phyloP scores from a whole-genome alignment of 108 stramenopile species.

The Chaetoceros tenuissimus region DNA sequence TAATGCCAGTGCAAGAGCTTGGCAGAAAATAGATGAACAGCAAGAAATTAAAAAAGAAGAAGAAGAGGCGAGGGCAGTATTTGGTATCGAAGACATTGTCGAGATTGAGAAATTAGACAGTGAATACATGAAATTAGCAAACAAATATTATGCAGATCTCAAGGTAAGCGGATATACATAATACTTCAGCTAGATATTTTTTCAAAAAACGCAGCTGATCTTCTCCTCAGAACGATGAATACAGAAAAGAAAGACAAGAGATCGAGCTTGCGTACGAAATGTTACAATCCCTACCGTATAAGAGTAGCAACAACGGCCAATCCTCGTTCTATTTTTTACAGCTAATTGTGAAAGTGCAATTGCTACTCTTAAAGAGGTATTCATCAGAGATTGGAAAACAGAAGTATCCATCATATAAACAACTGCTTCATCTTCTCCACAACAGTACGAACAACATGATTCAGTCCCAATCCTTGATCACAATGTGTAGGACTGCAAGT shows the following conservation, averaged over 20 bases:
- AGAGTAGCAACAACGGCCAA: no score
- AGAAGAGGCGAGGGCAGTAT: no score
- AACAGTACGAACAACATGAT: neutral
- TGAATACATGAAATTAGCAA: neutral
- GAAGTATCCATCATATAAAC: conserved; percentile 67
- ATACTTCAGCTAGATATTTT: neutral
- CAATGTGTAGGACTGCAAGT: conserved; percentile 29
- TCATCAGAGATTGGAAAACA: conserved; percentile 42
- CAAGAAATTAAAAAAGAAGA: no score
- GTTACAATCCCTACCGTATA: no score
- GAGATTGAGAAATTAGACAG: neutral
- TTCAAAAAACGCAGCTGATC: neutral
- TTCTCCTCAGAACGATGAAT: neutral
- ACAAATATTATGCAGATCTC: neutral
- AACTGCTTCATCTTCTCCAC: conserved; percentile 33
- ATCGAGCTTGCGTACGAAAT: no score
- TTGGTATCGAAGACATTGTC: neutral
- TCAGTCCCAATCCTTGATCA: conserved; percentile 10
- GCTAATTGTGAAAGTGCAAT: conserved; percentile 51
- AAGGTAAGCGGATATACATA: neutral
- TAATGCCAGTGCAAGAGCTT: conserved; percentile 47
- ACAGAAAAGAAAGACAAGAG: neutral
- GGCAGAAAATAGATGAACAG: conserved; percentile 24
- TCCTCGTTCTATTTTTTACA: conserved; percentile 18
- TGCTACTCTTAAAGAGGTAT: conserved; percentile 62